Evolutionary conservation across 352 stramenopile species (phyloP).

Genomic region (Elongisporangium prolatum): DNA sequence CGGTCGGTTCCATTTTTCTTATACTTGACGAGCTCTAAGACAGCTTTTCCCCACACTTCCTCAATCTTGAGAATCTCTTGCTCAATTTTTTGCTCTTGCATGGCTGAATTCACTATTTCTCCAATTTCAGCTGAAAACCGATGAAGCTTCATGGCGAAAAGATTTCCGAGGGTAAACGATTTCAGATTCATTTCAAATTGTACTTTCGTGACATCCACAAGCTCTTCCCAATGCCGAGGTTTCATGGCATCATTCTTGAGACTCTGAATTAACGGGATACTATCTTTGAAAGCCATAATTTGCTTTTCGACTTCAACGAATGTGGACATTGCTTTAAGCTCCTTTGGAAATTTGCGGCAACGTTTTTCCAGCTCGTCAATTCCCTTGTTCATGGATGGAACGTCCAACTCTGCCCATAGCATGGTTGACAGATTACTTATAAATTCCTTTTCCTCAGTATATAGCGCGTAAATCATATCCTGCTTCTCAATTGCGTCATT

Average conservation of each 20-base stretch:
- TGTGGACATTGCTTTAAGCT: slow-evolving; percentile 87
- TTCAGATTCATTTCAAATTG: slow-evolving; percentile 93
- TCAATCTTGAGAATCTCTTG: slow-evolving; percentile 92
- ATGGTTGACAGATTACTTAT: slow-evolving; percentile 84
- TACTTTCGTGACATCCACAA: slow-evolving; percentile 88
- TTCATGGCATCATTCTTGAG: slow-evolving; percentile 95
- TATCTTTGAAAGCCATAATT: slow-evolving; percentile 92
- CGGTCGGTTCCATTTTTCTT: slow-evolving; percentile 88
- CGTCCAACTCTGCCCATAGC: slow-evolving; percentile 92
- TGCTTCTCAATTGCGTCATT: slow-evolving; percentile 86
- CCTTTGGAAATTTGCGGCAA: slow-evolving; percentile 88
- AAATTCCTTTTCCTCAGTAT: slow-evolving; percentile 93
- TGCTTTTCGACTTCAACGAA: slow-evolving; percentile 90
- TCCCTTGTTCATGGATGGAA: slow-evolving; percentile 87
- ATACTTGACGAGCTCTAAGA: slow-evolving; percentile 91
- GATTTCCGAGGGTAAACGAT: slow-evolving; percentile 88
- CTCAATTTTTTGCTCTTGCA: slow-evolving; percentile 94
- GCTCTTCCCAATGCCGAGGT: slow-evolving; percentile 86
- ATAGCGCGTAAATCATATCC: slow-evolving; percentile 87
- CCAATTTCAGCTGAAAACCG: slow-evolving; percentile 88
- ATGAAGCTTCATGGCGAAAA: slow-evolving; percentile 92
- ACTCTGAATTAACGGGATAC: slow-evolving; percentile 91
- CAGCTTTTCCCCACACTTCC: slow-evolving; percentile 84
- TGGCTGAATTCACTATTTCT: slow-evolving; percentile 91
- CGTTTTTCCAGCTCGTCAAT: slow-evolving; percentile 92